Base-by-base conservation (phyloP, 768 basidiomycete genomes). In the Tricholoma furcatifolium region DNA sequence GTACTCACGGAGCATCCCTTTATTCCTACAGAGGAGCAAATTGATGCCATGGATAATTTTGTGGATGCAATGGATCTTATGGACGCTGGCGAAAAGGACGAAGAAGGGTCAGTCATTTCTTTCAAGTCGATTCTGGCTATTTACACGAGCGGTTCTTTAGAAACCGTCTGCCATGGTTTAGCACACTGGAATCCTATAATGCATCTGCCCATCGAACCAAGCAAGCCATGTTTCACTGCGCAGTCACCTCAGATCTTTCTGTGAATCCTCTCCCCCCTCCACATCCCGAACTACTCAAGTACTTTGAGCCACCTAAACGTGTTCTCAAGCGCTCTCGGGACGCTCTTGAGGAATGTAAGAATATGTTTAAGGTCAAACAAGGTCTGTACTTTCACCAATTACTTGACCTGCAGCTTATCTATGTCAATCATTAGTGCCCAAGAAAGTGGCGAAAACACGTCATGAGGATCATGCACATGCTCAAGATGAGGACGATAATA, bases 141-240 rank as follows among this genome's bases (percentile, higher is more conserved):
- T 43, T 3, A 35, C 18, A n/a, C 43, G 24, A 52, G 30, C 18
- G 15, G 21, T 32, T 34, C 24, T n/a, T 38, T 24, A 93, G 91
- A 14, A 74, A 78, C 36, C 80, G 76, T 9, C 60, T 62, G 2
- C 76, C 86, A 3, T 98, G 93, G 93, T 96, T 88, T 64, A 83
- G 88, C 53, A 78, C 87, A 0, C 71, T 76, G 3, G 70, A 84
- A 1, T 91, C 94, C 1, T 97, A 82, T 68, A 97, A 96, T 61
- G 94, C 96, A 1, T 82, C 90, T 3, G 76, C 97, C 30, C 95
- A 99, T 62, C 85, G 95, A 47, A 79, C 87, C 51, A 96, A 95
- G 66, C 93, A 97, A 73, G 94, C 94, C 11, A 83, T 93, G 61
- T 91, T 96, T 69, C 95, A 97, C 63, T 80, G 81, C 46, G 93